Percentiles rank a stretch among this genome's conserved stretches.
phyloP scores from a whole-genome alignment of 1,284 basidiomycete species.

The Apiotrichum gracile region DNA sequence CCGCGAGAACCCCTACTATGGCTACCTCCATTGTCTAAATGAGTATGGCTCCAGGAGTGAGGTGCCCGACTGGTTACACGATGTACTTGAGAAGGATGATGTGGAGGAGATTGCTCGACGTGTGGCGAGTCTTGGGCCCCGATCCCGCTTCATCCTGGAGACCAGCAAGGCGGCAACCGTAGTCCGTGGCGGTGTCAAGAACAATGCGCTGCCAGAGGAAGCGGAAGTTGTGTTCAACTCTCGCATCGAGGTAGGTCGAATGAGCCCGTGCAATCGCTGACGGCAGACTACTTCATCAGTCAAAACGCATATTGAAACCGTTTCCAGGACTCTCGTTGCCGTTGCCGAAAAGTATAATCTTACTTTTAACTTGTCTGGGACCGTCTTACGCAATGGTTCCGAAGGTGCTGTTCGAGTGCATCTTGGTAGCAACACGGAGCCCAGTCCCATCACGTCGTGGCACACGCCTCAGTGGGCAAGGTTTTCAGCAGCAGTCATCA shows the following conservation, averaged over 20 bases:
- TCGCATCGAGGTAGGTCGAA: conserved; percentile 48
- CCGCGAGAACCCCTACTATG: conserved; percentile 45
- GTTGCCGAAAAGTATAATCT: conserved; percentile 28
- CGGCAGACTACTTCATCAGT: conserved; percentile 38
- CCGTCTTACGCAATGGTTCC: conserved; percentile 11
- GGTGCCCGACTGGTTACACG: conserved; percentile 37
- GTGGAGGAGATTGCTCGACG: conserved; percentile 47
- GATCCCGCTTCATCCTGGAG: conserved; percentile 37
- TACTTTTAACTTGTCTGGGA: neutral
- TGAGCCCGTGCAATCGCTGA: conserved; percentile 44
- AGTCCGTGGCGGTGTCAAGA: conserved; percentile 45
- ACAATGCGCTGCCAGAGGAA: conserved; percentile 47
- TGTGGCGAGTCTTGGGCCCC: conserved; percentile 29
- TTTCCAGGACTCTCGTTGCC: conserved; percentile 38
- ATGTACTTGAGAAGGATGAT: conserved; percentile 34
- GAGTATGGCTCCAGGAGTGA: conserved; percentile 43
- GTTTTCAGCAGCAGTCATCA: conserved; percentile 45
- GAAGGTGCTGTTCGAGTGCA: neutral
- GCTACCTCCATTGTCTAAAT: conserved; percentile 49
- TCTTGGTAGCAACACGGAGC: conserved; percentile 34
- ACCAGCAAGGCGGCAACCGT: conserved; percentile 45
- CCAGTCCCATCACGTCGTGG: conserved; percentile 49
- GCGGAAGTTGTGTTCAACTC: conserved; percentile 36
- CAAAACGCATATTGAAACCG: conserved; percentile 40
- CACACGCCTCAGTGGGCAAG: conserved; percentile 44